These are phyloP conservation scores for Ceratobasidium sp. DNA, from an alignment of 1,284 basidiomycete species.

Conservation along the genomic window DNA sequence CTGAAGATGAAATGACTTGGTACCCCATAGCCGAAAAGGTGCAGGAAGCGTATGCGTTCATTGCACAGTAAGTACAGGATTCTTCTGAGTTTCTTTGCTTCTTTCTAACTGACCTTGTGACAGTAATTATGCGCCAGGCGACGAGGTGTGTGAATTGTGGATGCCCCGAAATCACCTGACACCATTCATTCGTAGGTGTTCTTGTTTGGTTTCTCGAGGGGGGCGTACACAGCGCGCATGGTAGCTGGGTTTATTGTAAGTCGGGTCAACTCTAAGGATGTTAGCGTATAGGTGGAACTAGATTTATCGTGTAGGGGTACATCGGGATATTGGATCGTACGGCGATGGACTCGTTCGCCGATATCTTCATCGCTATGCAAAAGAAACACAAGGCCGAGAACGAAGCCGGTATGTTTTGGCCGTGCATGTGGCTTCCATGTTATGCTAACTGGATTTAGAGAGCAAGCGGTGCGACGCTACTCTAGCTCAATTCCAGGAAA, in stretches of 20 bases:
- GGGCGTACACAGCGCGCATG: constrained; percentile 78
- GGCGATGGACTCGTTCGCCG: constrained; percentile 74
- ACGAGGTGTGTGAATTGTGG: constrained; percentile 62
- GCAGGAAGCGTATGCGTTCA: constrained; percentile 42
- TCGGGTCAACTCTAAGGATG: constrained; percentile 12
- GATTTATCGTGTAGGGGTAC: constrained; percentile 59
- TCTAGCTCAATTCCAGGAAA: constrained; percentile 65
- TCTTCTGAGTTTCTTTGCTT: neutral
- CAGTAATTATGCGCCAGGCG: constrained; percentile 74
- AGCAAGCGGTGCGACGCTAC: constrained; percentile 59
- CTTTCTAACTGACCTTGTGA: constrained; percentile 4
- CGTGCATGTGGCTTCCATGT: neutral
- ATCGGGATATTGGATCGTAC: constrained; percentile 72
- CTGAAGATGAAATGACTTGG: neutral
- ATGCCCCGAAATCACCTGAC: neutral
- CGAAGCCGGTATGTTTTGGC: constrained; percentile 57
- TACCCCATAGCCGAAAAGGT: constrained; percentile 30
- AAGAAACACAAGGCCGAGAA: constrained; percentile 66
- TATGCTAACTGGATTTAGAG: constrained; percentile 54
- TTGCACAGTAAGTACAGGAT: constrained; percentile 33
- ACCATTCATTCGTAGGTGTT: constrained; percentile 62
- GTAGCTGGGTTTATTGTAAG: constrained; percentile 76
- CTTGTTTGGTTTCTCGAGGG: constrained; percentile 70
- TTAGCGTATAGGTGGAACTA: neutral
- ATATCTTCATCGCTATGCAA: constrained; percentile 70